Evolutionary conservation across 2,329 filamentous ascomycete species (phyloP), one percentile per base, ranked within the genome.

Genomic region (Amesomyces nigricolor): DNA sequence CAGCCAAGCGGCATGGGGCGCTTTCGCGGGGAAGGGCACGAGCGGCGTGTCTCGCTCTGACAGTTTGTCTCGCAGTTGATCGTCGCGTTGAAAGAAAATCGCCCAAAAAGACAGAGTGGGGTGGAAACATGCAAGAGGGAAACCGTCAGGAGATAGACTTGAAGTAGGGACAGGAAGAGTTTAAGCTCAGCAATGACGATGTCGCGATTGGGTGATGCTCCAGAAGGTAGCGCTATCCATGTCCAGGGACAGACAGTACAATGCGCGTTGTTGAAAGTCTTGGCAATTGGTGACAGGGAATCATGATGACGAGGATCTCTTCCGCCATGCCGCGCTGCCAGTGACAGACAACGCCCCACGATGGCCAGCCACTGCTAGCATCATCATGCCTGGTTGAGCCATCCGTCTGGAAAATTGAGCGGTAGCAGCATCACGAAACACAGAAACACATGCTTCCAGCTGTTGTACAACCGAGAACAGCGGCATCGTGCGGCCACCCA

Each of bases 1-100:
- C 49, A 59, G 53, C 51, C 52, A 53, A 58, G 49, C 32, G 52
- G 42, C 48, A 60, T 54, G 46, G 54, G 56, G 35, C 51, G 17
- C 37, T 47, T 47, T 53, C 49, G 52, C 58, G 56, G 57, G 56
- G 56, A 54, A 52, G 22, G 47, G 45, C n/a, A 45, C 45, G 58
- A 48, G 45, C 47, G 16, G 45, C 43, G n/a, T 26, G 42, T 48
- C 46, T 51, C 40, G 37, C 49, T 51, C 45, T 42, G 53, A 50
- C 35, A 16, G 35, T 19, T 17, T 45, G n/a, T 29, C 17, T 17
- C 16, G 52, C 11, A 30, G 9, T 30, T 4, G 4, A 26, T 26
- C 22, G 22, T 26, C 22, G 22, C 22, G 32, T 10, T 35, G 32
- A 7, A 13, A 35, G 32, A 35, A 13, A 35, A 35, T 3, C 11